Evolutionary conservation across 306 rosid genomes (phyloP).

Genomic region (Quercus ilex): DNA sequence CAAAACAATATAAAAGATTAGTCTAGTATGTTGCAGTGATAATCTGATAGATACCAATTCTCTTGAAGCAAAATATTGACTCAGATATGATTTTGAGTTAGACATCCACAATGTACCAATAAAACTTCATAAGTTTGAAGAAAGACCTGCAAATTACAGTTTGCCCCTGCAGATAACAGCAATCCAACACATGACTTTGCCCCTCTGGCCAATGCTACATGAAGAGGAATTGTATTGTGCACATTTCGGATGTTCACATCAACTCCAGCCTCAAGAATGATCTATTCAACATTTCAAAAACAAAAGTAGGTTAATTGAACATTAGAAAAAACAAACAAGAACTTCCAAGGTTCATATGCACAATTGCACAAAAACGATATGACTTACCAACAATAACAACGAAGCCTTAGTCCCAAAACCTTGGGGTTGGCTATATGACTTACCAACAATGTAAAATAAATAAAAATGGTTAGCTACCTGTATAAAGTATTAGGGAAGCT

Average conservation of each 20-base stretch:
- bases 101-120: slow-evolving; percentile 2
- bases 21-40: neutral
- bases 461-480: slow-evolving; percentile 10
- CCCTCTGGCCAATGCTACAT: slow-evolving; percentile 95
- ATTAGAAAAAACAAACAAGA: neutral
- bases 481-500: slow-evolving; percentile 15
- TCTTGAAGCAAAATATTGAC: neutral
- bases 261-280: slow-evolving; percentile 87
- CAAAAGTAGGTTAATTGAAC: neutral
- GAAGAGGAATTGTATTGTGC: slow-evolving; percentile 94
- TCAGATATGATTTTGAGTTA: neutral
- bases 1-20: neutral
- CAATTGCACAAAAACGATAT: neutral
- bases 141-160: slow-evolving; percentile 87
- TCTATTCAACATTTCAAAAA: slow-evolving; percentile 47
- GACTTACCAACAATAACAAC: slow-evolving; percentile 4
- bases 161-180: slow-evolving; percentile 87
- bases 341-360: neutral
- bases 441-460: slow-evolving; percentile 1
- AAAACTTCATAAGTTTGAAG: slow-evolving; percentile 13
- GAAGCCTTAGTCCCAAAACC: too few relatives aligned
- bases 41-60: neutral
- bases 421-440: neutral
- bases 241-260: slow-evolving; percentile 87
- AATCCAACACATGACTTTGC: slow-evolving; percentile 89